Evolutionary conservation across 176 grass and related monocot species (phyloP), one percentile per base, ranked within the genome.

Genomic region (Avena atlantica): DNA sequence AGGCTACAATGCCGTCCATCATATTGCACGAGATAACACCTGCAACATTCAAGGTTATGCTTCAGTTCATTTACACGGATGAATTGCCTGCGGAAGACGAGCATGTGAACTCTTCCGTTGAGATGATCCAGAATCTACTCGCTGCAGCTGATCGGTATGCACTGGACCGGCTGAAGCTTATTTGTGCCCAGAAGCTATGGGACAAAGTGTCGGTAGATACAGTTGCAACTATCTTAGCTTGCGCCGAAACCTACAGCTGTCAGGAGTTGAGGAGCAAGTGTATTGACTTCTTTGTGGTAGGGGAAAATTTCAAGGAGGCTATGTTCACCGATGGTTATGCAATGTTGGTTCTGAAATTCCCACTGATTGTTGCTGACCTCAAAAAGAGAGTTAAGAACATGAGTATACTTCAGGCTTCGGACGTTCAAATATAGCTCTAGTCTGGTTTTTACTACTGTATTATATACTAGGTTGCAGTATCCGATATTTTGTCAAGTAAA

Each of bases 41-140:
- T 0, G 12, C 79, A 21, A 81, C 77, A 1, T 95, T 93, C 42
- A 81, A 59, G 24, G 67, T 63, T 73, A 27, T 93, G 77, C 87
- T 93, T 10, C 51, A 83, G 42, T 95, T 89, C 55, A 86, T 93
- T 14, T 93, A 93, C 71, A 91, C 87, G 0, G 91, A 95, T 55
- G 40, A 40, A n/a, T 76, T 91, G 7, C 81, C 55, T 0, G 70
- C 40, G 6, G 13, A 80, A 23, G 31, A 17, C 8, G 12, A 29
- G 24, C 14, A 0, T 5, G 21, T 9, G 5, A 51, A 50, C 12
- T 60, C 13, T 8, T 55, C 81, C 3, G 3, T 12, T 5, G 56
- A 55, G 6, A 13, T 79, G 47, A 5, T 89, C 1, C 56, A 16
- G 12, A 12, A 47, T 34, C 16, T 86, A 7, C 84, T 95, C 4